Percentiles rank a stretch among this genome's conserved stretches.
Conservation (phyloP, 73 alveolate genomes). For the Stentor coeruleus region DNA sequence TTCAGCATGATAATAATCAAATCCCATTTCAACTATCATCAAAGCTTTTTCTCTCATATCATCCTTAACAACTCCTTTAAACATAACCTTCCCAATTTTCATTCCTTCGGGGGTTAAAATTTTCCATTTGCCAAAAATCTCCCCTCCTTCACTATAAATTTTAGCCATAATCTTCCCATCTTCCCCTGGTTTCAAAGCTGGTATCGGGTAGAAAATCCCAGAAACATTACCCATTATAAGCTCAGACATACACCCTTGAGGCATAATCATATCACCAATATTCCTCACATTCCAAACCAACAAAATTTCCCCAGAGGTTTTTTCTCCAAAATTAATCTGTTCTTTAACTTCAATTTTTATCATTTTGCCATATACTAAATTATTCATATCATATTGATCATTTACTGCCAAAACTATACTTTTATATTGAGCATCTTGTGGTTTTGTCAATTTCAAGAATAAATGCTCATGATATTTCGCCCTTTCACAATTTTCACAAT, state of each 20-base stretch:
- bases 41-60: not conserved
- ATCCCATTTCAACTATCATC: not conserved
- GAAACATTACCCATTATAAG: not conserved
- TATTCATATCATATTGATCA: not conserved
- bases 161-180: not conserved
- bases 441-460: slow-evolving; percentile 29
- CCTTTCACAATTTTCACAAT: slow-evolving; percentile 78
- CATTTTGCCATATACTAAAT: not conserved
- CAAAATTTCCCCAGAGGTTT: too few relatives aligned
- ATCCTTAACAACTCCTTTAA: not conserved
- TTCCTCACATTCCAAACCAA: not conserved
- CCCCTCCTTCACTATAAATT: not conserved
- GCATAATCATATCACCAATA: not conserved
- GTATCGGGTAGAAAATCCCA: not conserved
- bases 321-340: too few relatives aligned
- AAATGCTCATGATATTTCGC: slow-evolving; percentile 56
- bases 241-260: not conserved
- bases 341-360: not conserved
- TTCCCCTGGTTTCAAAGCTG: not conserved
- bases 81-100: not conserved
- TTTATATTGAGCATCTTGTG: not conserved
- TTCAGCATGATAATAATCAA: not conserved
- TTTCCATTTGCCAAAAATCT: not conserved
- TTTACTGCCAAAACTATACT: too few relatives aligned
- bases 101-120: not conserved